Evolutionary conservation across 1,284 basidiomycete species (phyloP).

Genomic region (Cutaneotrichosporon sp.): DNA sequence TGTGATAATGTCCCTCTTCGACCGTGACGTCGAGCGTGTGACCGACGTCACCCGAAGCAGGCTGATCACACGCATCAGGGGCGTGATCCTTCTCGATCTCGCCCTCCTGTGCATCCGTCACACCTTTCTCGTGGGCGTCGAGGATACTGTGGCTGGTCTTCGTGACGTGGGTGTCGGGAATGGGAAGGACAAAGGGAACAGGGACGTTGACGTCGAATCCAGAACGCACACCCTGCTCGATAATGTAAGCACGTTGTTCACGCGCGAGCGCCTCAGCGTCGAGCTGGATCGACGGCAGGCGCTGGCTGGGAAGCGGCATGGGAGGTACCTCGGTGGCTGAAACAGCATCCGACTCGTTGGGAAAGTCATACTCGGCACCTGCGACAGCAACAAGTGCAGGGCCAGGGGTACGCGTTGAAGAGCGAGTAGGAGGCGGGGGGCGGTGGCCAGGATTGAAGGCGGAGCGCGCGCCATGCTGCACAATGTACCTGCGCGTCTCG

Average conservation of each 20-base stretch:
- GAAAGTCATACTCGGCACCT: slow-evolving; percentile 2
- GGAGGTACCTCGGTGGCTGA: neutral
- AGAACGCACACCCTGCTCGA: neutral
- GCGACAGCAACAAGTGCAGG: neutral
- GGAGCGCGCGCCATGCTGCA: neutral
- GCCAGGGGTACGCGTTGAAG: neutral
- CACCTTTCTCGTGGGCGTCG: neutral
- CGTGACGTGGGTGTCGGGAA: neutral
- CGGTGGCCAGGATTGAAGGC: neutral
- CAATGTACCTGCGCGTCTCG: slow-evolving; percentile 2
- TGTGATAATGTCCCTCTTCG: too few relatives aligned
- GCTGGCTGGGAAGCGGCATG: neutral
- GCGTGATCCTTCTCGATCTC: neutral
- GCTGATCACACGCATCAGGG: neutral
- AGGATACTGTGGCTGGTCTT: neutral
- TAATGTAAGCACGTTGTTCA: neutral
- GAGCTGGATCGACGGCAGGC: neutral
- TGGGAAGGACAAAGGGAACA: neutral
- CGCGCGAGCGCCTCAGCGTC: neutral
- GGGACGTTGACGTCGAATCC: neutral
- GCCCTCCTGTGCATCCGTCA: neutral
- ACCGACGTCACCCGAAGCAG: neutral
- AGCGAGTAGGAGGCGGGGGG: neutral
- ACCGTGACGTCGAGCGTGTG: neutral
- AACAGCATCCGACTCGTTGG: neutral